Evolutionary conservation across 2,329 filamentous ascomycete species (phyloP).

Genomic region (Epichloe coenophiala): DNA sequence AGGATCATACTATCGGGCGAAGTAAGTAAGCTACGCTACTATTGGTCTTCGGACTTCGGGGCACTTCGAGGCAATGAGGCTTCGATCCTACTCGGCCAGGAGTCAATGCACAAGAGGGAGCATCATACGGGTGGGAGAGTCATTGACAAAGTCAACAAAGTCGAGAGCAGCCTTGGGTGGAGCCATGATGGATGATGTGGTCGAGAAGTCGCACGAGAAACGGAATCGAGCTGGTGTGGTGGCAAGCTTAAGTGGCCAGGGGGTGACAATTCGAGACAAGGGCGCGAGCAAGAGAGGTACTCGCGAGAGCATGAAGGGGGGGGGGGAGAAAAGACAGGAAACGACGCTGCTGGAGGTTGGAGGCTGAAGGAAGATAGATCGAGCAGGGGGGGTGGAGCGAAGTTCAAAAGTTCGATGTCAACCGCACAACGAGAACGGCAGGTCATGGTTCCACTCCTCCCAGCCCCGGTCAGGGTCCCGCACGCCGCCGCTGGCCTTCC

Average conservation of each 20-base stretch:
- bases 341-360: not conserved
- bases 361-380: no score
- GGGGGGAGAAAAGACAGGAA: not conserved
- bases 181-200: slow-evolving; percentile 31
- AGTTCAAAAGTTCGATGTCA: not conserved
- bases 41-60: no score
- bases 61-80: not conserved
- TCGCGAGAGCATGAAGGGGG: not conserved
- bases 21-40: no score
- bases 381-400: no score
- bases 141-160: slow-evolving; percentile 88
- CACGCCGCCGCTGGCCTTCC: not conserved
- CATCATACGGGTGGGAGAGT: slow-evolving; percentile 73
- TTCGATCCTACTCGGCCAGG: not conserved
- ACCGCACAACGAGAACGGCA: not conserved
- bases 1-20: no score
- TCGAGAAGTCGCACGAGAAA: slow-evolving; percentile 11
- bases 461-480: not conserved
- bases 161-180: slow-evolving; percentile 52
- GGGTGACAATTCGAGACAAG: not conserved
- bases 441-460: not conserved
- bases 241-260: not conserved
- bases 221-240: not conserved
- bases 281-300: not conserved
- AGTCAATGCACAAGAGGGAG: not conserved